A percentile compares a stretch with the other conserved stretches of the same genome.
Evolutionary conservation across 352 stramenopile species (phyloP).

Genomic region (Phytophthora pisi): DNA sequence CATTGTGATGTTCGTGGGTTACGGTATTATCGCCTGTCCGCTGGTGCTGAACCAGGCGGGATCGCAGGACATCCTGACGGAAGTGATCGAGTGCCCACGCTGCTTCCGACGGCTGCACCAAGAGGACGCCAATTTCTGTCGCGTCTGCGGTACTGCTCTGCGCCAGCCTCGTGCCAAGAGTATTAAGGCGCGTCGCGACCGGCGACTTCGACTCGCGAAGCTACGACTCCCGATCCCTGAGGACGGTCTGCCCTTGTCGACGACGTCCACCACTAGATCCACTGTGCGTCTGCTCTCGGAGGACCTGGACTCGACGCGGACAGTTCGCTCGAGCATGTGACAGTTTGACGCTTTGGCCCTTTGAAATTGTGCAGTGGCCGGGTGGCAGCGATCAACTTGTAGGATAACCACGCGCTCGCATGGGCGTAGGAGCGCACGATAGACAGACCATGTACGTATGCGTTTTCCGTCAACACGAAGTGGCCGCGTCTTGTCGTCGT

Average conservation of each 20-base stretch:
- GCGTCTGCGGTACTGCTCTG: slow-evolving; percentile 68
- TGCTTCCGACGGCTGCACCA: slow-evolving; percentile 82
- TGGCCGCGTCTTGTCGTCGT: neutral
- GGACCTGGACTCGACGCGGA: slow-evolving; percentile 17
- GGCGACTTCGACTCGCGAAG: slow-evolving; percentile 60
- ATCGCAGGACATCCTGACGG: slow-evolving; percentile 53
- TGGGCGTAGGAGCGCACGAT: slow-evolving; percentile 9
- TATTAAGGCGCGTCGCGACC: slow-evolving; percentile 65
- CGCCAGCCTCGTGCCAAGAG: slow-evolving; percentile 60
- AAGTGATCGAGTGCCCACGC: slow-evolving; percentile 73
- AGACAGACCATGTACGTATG: slow-evolving; percentile 22
- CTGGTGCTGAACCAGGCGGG: slow-evolving; percentile 74
- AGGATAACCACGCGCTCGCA: slow-evolving; percentile 20
- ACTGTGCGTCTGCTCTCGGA: slow-evolving; percentile 51
- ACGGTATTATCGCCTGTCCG: slow-evolving; percentile 86
- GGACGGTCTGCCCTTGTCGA: slow-evolving; percentile 48
- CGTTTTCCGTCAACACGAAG: slow-evolving; percentile 10
- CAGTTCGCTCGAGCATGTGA: slow-evolving; percentile 14
- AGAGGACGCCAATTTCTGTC: slow-evolving; percentile 83
- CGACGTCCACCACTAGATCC: slow-evolving; percentile 67
- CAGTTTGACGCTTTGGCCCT: slow-evolving; percentile 7
- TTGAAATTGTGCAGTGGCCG: slow-evolving; percentile 2
- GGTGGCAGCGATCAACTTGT: slow-evolving; percentile 15
- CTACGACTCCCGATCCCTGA: slow-evolving; percentile 47
- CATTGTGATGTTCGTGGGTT: slow-evolving; percentile 87